Evolutionary conservation across 768 basidiomycete species (phyloP).

Genomic region (Bullera alba): DNA sequence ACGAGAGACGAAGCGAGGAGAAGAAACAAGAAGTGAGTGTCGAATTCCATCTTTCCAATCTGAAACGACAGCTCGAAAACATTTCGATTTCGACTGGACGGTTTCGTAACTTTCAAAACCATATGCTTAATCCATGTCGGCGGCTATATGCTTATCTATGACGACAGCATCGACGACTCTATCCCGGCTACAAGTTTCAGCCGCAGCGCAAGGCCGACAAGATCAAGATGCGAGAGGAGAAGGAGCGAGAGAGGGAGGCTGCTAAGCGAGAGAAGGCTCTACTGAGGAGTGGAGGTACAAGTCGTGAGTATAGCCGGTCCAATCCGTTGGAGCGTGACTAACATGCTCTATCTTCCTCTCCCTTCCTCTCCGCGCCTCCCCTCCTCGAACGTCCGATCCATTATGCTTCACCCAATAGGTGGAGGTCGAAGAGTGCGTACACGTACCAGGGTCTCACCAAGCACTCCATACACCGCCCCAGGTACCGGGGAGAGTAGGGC

Average conservation of each 20-base stretch:
- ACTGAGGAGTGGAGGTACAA: neutral
- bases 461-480: no score
- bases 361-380: neutral
- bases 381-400: neutral
- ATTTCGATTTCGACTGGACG: neutral
- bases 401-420: neutral
- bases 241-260: slow-evolving; percentile 27
- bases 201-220: slow-evolving; percentile 40
- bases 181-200: slow-evolving; percentile 44
- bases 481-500: no score
- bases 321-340: neutral
- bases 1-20: slow-evolving; percentile 37
- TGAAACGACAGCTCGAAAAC: no score
- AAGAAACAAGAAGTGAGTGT: slow-evolving; percentile 45
- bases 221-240: slow-evolving; percentile 27
- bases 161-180: slow-evolving; percentile 34
- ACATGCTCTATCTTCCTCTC: neutral
- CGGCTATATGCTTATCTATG: neutral
- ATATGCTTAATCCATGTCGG: neutral
- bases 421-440: neutral
- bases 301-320: neutral
- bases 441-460: no score
- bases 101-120: neutral
- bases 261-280: slow-evolving; percentile 20
- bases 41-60: neutral